These are phyloP conservation scores for Rhododendron kiyosumense DNA, from an alignment of 148 eudicot species.

Conservation along the genomic window DNA sequence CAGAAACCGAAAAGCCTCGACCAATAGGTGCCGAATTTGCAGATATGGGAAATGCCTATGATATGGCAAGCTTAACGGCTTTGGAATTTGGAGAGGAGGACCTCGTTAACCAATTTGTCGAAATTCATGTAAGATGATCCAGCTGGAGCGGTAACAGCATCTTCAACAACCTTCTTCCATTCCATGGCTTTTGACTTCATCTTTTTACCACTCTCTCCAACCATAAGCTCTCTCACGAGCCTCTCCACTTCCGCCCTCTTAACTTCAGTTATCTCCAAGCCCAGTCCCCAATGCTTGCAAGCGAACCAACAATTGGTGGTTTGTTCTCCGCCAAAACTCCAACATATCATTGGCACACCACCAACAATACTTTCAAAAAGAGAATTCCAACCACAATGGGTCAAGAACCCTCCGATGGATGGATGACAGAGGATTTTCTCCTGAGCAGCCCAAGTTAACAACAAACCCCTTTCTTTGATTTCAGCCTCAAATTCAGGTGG, in stretches of 20 bases:
- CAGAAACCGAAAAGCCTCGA: no score
- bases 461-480: slow-evolving; percentile 27
- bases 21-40: no score
- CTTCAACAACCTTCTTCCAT: slow-evolving; percentile 27
- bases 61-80: background rate
- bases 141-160: slow-evolving; percentile 12
- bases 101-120: slow-evolving; percentile 13
- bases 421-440: slow-evolving; percentile 25
- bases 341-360: slow-evolving; percentile 28
- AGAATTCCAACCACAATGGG: slow-evolving; percentile 45
- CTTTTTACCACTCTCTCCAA: slow-evolving; percentile 27
- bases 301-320: slow-evolving; percentile 28
- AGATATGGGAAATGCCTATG: no score
- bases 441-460: slow-evolving; percentile 35
- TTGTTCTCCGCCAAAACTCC: slow-evolving; percentile 30
- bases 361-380: slow-evolving; percentile 17
- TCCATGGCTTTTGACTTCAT: slow-evolving; percentile 24
- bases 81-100: slow-evolving; percentile 8
- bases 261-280: slow-evolving; percentile 21
- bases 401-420: slow-evolving; percentile 31
- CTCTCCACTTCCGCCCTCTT: slow-evolving; percentile 20
- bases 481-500: slow-evolving; percentile 23
- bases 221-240: slow-evolving; percentile 30
- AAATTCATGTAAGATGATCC: slow-evolving; percentile 21
- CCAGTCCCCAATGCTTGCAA: slow-evolving; percentile 25